Conservation (phyloP, 2,329 filamentous ascomycete species). For the Cladophialophora exuberans region DNA sequence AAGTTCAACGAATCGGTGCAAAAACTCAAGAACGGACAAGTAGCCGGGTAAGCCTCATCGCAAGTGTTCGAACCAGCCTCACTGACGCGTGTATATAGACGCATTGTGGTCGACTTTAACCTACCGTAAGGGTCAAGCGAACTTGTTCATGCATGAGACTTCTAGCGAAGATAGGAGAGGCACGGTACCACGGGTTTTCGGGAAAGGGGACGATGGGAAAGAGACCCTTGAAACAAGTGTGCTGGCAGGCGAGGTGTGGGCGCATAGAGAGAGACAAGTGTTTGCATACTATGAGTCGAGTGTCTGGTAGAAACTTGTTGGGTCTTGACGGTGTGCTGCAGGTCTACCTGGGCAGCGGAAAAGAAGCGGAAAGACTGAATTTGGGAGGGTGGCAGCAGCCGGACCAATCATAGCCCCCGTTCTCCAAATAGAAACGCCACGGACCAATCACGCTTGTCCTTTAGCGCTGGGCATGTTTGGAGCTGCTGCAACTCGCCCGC, state of each 20-base stretch:
- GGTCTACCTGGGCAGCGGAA: too few species aligned
- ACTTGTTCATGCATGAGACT: not conserved
- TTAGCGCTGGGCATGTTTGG: constrained; percentile 25
- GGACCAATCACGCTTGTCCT: constrained; percentile 16
- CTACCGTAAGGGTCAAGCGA: constrained; percentile 19
- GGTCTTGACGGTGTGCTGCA: too few species aligned
- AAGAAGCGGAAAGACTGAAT: too few species aligned
- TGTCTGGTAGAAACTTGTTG: too few species aligned
- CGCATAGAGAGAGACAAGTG: not conserved
- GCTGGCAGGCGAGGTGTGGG: not conserved
- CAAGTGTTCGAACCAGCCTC: constrained; percentile 1
- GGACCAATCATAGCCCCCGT: not conserved
- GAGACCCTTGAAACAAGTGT: not conserved
- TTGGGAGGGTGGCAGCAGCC: too few species aligned
- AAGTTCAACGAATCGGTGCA: constrained; percentile 33
- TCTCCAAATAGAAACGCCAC: not conserved
- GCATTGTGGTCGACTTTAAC: constrained; percentile 35
- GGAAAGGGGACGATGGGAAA: not conserved
- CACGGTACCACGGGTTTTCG: too few species aligned
- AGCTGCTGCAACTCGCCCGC: constrained; percentile 3
- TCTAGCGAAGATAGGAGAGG: not conserved
- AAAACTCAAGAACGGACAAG: constrained; percentile 33
- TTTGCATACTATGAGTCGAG: not conserved
- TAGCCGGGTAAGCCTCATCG: constrained; percentile 34
- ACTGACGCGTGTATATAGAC: constrained; percentile 24